These are phyloP conservation scores for Ophiostoma populinum DNA, from an alignment of 2,329 filamentous ascomycete species.

Conservation along the genomic window DNA sequence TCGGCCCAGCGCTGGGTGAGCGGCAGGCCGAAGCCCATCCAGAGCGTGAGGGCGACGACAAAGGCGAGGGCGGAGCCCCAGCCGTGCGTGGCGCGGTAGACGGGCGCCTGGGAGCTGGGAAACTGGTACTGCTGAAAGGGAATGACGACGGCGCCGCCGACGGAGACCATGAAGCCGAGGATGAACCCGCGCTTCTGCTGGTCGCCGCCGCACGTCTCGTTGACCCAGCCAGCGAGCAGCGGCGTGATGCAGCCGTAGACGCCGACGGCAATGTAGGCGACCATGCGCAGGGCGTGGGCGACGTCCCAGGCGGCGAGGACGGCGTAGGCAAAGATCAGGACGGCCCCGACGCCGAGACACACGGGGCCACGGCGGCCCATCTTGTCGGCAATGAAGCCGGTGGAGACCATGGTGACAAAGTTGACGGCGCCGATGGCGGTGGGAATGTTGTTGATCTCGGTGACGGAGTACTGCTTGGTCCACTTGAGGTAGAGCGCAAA, in stretches of 20 bases:
- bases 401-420: conserved; percentile 22
- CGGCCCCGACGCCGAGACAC: conserved; percentile 18
- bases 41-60: conserved; percentile 18
- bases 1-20: background rate
- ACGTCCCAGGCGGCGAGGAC: conserved; percentile 22
- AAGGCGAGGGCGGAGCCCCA: conserved; percentile 19
- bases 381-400: conserved; percentile 17
- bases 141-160: conserved; percentile 21
- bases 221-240: conserved; percentile 23
- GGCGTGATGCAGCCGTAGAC: conserved; percentile 25
- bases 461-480: conserved; percentile 18
- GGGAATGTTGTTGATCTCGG: conserved; percentile 28
- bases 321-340: conserved; percentile 21
- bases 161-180: conserved; percentile 21
- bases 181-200: conserved; percentile 25
- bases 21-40: conserved; percentile 14
- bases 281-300: conserved; percentile 20
- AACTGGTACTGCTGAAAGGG: conserved; percentile 23
- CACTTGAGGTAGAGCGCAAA: conserved; percentile 24
- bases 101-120: conserved; percentile 20
- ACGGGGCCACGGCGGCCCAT: conserved; percentile 20
- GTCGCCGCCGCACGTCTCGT: conserved; percentile 23
- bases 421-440: conserved; percentile 26
- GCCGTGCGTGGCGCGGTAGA: conserved; percentile 19
- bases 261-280: conserved; percentile 22